A percentile compares a stretch with the other conserved stretches of the same genome.
These are phyloP conservation scores for Aspergillus sp. DNA, from an alignment of 2,329 filamentous ascomycete species.

Conservation along the genomic window DNA sequence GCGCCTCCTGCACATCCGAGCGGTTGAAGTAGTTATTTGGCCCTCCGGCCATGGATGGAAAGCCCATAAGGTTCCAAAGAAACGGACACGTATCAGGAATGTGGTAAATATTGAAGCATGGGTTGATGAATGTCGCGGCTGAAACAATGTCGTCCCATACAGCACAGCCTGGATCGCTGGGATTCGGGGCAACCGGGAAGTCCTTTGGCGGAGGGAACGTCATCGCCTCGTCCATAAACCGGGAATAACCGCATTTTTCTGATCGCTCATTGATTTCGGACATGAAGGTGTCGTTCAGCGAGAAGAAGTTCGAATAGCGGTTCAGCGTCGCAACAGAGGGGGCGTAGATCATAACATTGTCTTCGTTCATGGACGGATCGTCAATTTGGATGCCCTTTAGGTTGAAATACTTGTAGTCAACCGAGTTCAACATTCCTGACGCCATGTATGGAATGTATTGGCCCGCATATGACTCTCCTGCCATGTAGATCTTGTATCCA, in stretches of 20 bases:
- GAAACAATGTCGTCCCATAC: slow-evolving; percentile 47
- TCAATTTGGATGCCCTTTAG: slow-evolving; percentile 62
- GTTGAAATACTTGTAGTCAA: slow-evolving; percentile 59
- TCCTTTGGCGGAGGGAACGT: slow-evolving; percentile 58
- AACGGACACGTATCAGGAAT: slow-evolving; percentile 62
- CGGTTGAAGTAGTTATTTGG: slow-evolving; percentile 60
- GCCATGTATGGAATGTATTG: slow-evolving; percentile 63
- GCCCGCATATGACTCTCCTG: slow-evolving; percentile 64
- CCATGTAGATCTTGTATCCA: slow-evolving; percentile 60
- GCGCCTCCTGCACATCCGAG: slow-evolving; percentile 57
- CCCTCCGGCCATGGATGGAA: slow-evolving; percentile 57
- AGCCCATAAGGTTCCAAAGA: slow-evolving; percentile 57
- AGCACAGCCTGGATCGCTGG: slow-evolving; percentile 39
- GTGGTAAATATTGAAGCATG: slow-evolving; percentile 70
- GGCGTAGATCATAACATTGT: slow-evolving; percentile 43
- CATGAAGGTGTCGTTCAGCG: slow-evolving; percentile 34
- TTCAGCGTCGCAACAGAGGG: slow-evolving; percentile 32
- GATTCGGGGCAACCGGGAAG: slow-evolving; percentile 44
- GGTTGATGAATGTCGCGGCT: slow-evolving; percentile 53
- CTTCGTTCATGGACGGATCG: slow-evolving; percentile 55
- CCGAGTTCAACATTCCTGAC: slow-evolving; percentile 59
- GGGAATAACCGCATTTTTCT: slow-evolving; percentile 36
- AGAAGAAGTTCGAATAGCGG: slow-evolving; percentile 31
- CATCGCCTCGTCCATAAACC: slow-evolving; percentile 38
- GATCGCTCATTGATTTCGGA: slow-evolving; percentile 29